These are phyloP conservation scores for Leucosporidium creatinivorum DNA, from an alignment of 768 basidiomycete genomes.

Conservation along the genomic window DNA sequence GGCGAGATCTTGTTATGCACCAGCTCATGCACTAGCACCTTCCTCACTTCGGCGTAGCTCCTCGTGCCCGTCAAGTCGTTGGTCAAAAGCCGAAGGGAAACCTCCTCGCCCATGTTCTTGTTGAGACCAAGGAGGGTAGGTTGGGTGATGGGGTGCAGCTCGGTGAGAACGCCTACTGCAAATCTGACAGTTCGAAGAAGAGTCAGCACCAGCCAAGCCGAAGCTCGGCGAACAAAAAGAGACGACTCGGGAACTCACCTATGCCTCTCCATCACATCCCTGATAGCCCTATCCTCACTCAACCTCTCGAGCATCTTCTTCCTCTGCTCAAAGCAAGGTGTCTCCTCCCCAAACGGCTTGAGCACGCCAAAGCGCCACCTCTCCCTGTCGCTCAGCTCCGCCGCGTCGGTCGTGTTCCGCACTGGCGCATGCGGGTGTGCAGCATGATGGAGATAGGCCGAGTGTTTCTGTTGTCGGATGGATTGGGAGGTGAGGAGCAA, in stretches of 20 bases:
- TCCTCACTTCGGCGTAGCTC: slow-evolving; percentile 28
- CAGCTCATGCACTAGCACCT: slow-evolving; percentile 34
- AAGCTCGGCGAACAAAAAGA: slow-evolving; percentile 4
- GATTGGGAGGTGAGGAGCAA: slow-evolving; percentile 5
- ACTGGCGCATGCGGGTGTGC: background rate
- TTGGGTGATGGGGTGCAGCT: slow-evolving; percentile 23
- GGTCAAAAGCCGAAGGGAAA: slow-evolving; percentile 31
- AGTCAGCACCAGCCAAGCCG: background rate
- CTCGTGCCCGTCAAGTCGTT: slow-evolving; percentile 28
- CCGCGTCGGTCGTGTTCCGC: slow-evolving; percentile 4
- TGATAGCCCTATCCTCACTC: slow-evolving; percentile 13
- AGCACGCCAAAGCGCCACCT: slow-evolving; percentile 15
- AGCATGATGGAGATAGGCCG: slow-evolving; percentile 15
- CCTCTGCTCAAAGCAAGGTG: slow-evolving; percentile 14
- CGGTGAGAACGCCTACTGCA: slow-evolving; percentile 6
- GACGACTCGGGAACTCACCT: slow-evolving; percentile 9
- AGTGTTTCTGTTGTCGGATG: slow-evolving; percentile 20
- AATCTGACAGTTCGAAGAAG: background rate
- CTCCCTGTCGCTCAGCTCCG: slow-evolving; percentile 1
- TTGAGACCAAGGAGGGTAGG: slow-evolving; percentile 35
- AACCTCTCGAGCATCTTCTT: slow-evolving; percentile 24
- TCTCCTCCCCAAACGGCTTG: slow-evolving; percentile 24
- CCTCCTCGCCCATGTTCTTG: slow-evolving; percentile 34
- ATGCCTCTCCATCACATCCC: slow-evolving; percentile 23
- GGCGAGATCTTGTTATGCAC: slow-evolving; percentile 24